Base-by-base conservation (phyloP, 805 yeast species). In the Starmerella asiatica region DNA sequence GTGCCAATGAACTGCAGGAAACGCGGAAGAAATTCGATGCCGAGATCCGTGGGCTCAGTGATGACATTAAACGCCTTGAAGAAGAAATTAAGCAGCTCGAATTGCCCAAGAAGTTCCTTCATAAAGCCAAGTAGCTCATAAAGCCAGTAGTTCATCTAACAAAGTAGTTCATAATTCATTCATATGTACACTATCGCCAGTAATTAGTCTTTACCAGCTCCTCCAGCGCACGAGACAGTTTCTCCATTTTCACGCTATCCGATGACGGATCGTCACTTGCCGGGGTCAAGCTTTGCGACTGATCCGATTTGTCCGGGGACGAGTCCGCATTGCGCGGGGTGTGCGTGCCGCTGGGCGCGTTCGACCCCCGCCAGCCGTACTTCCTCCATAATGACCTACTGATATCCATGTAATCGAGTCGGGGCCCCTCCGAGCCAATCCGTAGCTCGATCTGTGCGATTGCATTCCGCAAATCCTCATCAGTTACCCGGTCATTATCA, bases 1-100 rank as follows among this genome's bases (percentile, higher is more conserved):
- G 94, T 94, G 85, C 79, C 59, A 75, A 78, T 48, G 84, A 83
- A 60, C 81, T 85, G 54, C 48, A 79, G 77, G 52, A 88, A 78
- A 61, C 74, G 83, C 68, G 73, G 75, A 60, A 75, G 84, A 63
- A 23, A 14, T 33, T 40, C 14, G 24, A 37, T 21, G 26, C 23
- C 11, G 51, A 49, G 32, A 29, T 49, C 21, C 33, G 33, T 16
- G 29, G 19, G 14, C 29, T 32, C 16, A 48, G 78, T 76, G 53
- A 91, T 77, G 61, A 75, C 83, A 68, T 73, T 76, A 57, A 73
- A 83, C 63, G 5, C 29, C 39, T 45, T 5, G 43, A 33, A 31
- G 32, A 38, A 9, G 43, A 41, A 18, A 40, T 49, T 21, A 27
- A 23, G 8, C 38, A 36, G 21, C 35, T 45, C n/a, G 44, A 42